Evolutionary conservation across 345 rosid species (phyloP).

Genomic region (Excoecaria cochinchinensis): DNA sequence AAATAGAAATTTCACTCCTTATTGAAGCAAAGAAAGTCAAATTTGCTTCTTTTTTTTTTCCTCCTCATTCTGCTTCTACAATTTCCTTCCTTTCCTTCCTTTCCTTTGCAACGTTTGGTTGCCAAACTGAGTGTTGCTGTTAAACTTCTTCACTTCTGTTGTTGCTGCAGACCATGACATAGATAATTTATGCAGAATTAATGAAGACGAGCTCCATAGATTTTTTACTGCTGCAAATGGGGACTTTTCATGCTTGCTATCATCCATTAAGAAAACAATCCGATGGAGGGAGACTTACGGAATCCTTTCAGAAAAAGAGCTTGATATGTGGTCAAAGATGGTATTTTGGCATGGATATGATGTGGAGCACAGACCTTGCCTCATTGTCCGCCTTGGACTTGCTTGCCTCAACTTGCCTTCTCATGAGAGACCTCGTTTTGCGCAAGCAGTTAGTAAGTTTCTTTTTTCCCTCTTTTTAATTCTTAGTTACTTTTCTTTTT

Average conservation of each 20-base stretch:
- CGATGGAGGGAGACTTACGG: slow-evolving; percentile 86
- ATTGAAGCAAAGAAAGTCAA: not conserved
- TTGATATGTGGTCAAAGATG: slow-evolving; percentile 71
- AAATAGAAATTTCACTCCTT: not conserved
- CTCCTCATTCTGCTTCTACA: not conserved
- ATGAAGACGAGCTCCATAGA: slow-evolving; percentile 72
- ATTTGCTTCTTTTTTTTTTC: not conserved
- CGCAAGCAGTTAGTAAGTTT: slow-evolving; percentile 88
- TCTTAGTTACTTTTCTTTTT: not conserved
- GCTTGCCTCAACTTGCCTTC: slow-evolving; percentile 68
- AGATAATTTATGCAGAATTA: slow-evolving; percentile 64
- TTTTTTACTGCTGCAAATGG: slow-evolving; percentile 78
- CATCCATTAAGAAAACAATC: slow-evolving; percentile 82
- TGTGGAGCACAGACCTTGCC: slow-evolving; percentile 72
- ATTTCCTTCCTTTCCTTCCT: not conserved
- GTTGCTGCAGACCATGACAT: slow-evolving; percentile 38
- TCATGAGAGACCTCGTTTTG: slow-evolving; percentile 72
- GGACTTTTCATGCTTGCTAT: slow-evolving; percentile 58
- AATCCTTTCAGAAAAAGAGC: slow-evolving; percentile 77
- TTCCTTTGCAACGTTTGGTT: not conserved
- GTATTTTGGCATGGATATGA: slow-evolving; percentile 97
- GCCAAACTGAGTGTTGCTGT: slow-evolving; percentile 12
- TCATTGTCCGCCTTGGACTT: slow-evolving; percentile 79
- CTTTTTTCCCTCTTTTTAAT: slow-evolving; percentile 7
- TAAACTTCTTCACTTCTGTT: slow-evolving; percentile 20